A percentile compares a stretch with the other conserved stretches of the same genome.
Conservation (phyloP, 2,329 filamentous ascomycete genomes). For the Aspergillus jensenii region DNA sequence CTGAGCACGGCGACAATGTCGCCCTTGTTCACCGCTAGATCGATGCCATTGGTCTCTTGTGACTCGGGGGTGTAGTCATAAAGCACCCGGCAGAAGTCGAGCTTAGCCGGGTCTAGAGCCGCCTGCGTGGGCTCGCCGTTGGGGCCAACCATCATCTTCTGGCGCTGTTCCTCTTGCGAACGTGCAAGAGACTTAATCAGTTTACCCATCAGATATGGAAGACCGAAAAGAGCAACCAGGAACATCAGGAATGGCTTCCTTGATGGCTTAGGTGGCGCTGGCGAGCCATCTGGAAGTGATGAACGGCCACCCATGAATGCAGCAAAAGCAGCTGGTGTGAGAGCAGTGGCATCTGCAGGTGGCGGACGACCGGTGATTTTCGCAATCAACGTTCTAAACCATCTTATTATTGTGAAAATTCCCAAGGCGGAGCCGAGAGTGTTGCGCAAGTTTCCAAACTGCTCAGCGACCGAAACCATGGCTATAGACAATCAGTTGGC, state of each 20-base stretch:
- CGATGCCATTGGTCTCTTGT: constrained; percentile 66
- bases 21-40: constrained; percentile 89
- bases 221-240: constrained; percentile 86
- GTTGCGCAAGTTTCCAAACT: constrained; percentile 89
- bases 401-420: constrained; percentile 93
- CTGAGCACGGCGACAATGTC: constrained; percentile 91
- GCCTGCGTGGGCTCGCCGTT: constrained; percentile 43
- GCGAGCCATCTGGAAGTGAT: constrained; percentile 64
- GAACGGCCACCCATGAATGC: constrained; percentile 72
- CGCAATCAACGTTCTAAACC: constrained; percentile 86
- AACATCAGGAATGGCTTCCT: constrained; percentile 97
- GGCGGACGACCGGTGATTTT: constrained; percentile 89
- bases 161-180: constrained; percentile 75
- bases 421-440: constrained; percentile 91
- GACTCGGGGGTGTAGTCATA: constrained; percentile 90
- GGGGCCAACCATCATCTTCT: constrained; percentile 51
- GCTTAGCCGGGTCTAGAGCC: constrained; percentile 78
- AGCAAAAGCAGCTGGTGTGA: constrained; percentile 90
- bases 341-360: constrained; percentile 79
- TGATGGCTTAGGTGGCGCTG: constrained; percentile 70
- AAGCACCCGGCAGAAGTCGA: constrained; percentile 92
- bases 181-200: constrained; percentile 82
- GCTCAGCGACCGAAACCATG: constrained; percentile 97
- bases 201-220: constrained; percentile 97
- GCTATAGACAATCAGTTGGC: constrained; percentile 52